These are phyloP conservation scores for Trapa incisa DNA, from an alignment of 345 rosid genomes.

Conservation along the genomic window DNA sequence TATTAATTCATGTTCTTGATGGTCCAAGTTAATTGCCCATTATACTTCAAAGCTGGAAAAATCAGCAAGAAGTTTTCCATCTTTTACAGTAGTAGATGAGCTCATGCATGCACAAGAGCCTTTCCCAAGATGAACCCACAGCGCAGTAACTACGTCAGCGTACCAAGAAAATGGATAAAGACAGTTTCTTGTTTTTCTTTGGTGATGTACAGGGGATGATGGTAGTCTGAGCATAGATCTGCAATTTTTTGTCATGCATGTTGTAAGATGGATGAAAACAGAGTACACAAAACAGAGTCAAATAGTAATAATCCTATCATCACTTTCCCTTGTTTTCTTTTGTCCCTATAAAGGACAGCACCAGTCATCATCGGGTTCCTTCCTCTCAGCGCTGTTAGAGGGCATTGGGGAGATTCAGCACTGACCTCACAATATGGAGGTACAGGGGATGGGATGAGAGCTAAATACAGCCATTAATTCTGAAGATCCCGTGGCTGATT, in stretches of 20 bases:
- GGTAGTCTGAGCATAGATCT: neutral
- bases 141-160: slow-evolving; percentile 1
- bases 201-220: neutral
- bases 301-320: no score
- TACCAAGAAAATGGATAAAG: neutral
- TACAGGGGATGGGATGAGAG: neutral
- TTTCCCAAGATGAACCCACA: neutral
- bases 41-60: no score
- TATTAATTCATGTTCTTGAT: no score
- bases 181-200: neutral
- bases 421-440: slow-evolving; percentile 6
- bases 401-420: slow-evolving; percentile 4
- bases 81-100: no score
- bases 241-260: neutral
- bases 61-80: no score
- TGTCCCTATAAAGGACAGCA: no score
- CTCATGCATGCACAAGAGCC: neutral
- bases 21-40: no score
- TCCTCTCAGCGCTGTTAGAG: no score
- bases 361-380: no score
- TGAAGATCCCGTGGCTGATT: slow-evolving; percentile 3
- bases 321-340: no score
- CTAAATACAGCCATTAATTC: neutral
- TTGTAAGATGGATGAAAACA: no score
- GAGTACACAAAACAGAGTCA: no score